A percentile compares a stretch with the other conserved stretches of the same genome.
phyloP scores from a whole-genome alignment of 176 grass and related monocot species.

The Avena eriantha region DNA sequence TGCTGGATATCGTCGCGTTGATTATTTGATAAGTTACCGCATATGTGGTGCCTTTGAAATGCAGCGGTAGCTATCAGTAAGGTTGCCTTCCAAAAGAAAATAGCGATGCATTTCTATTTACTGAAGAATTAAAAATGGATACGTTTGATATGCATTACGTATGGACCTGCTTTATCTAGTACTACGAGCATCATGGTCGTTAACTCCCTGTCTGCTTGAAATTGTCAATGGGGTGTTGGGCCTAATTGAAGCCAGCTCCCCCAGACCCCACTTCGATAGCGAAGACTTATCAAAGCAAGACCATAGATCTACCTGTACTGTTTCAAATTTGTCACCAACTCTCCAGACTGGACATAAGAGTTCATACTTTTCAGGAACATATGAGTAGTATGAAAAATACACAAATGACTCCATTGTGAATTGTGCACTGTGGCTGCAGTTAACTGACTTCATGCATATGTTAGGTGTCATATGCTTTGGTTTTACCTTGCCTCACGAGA shows the following conservation, averaged over 20 bases:
- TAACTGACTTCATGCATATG: neutral
- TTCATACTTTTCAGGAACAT: neutral
- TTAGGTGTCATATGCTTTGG: neutral
- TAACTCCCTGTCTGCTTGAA: neutral
- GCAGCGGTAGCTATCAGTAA: constrained; percentile 43
- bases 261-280: neutral
- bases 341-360: neutral
- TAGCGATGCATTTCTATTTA: neutral
- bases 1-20: constrained; percentile 39
- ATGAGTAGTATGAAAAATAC: neutral
- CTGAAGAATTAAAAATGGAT: constrained; percentile 15
- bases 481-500: neutral
- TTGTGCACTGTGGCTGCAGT: neutral
- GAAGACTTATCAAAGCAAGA: neutral
- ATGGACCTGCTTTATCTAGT: constrained; percentile 1
- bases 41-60: constrained; percentile 21
- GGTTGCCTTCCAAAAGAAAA: constrained; percentile 29
- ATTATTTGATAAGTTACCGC: constrained; percentile 42
- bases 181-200: neutral
- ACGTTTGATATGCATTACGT: neutral
- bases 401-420: neutral
- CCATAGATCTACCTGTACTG: neutral
- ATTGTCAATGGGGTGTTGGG: constrained; percentile 8
- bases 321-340: constrained; percentile 1
- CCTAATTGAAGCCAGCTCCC: constrained; percentile 19